These are phyloP conservation scores for Penicillium concentricum DNA, from an alignment of 2,329 filamentous ascomycete genomes.

Conservation along the genomic window DNA sequence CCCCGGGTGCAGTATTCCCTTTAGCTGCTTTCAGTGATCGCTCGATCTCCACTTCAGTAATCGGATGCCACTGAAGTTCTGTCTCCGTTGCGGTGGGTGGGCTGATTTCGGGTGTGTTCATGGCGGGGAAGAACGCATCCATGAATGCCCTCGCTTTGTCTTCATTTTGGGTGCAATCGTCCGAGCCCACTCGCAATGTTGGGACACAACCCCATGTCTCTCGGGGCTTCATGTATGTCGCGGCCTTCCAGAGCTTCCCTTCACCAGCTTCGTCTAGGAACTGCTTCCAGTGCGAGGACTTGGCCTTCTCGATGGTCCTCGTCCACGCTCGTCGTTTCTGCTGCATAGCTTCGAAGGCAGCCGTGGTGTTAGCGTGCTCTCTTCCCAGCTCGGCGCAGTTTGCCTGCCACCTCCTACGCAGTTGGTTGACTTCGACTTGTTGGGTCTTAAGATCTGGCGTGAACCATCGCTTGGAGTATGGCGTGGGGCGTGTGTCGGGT, in stretches of 20 bases:
- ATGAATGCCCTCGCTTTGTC: not conserved
- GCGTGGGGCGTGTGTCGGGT: slow-evolving; percentile 5
- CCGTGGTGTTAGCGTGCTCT: not conserved
- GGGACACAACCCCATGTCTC: slow-evolving; percentile 9
- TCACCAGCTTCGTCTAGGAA: slow-evolving; percentile 9
- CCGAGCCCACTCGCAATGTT: not conserved
- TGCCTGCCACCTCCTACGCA: slow-evolving; percentile 14
- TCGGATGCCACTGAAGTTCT: not conserved
- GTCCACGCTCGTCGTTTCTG: slow-evolving; percentile 14
- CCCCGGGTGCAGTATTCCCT: slow-evolving; percentile 11
- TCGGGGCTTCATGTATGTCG: slow-evolving; percentile 6
- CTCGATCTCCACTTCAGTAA: not conserved
- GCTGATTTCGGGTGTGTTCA: not conserved
- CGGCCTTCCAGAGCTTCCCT: slow-evolving; percentile 13
- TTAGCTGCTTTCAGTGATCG: slow-evolving; percentile 5
- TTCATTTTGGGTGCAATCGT: not conserved
- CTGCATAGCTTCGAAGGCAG: slow-evolving; percentile 5
- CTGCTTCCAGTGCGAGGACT: slow-evolving; percentile 18
- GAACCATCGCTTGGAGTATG: slow-evolving; percentile 24
- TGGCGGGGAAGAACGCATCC: not conserved
- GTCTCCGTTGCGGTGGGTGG: not conserved
- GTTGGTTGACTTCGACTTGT: slow-evolving; percentile 13
- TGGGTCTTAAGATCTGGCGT: slow-evolving; percentile 20
- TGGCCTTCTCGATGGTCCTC: slow-evolving; percentile 16
- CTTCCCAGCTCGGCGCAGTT: not conserved